phyloP scores from a whole-genome alignment of 768 basidiomycete genomes.

The Cyclocybe aegerita region DNA sequence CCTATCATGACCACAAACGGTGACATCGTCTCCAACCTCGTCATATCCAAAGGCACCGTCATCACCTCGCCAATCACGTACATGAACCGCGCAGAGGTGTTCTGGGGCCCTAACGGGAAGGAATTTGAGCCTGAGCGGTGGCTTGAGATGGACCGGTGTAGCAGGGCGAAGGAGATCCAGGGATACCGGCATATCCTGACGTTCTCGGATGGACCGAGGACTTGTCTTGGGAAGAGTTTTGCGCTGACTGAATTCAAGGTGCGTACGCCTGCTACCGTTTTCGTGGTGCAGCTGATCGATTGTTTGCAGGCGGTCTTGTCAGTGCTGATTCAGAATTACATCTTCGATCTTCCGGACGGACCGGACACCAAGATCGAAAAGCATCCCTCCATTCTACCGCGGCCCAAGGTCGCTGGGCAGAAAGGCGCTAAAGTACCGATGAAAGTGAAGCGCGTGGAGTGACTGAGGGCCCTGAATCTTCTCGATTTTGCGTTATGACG shows the following conservation, averaged over 20 bases:
- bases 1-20: constrained; percentile 48
- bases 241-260: constrained; percentile 47
- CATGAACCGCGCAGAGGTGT: constrained; percentile 47
- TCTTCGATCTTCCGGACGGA: constrained; percentile 40
- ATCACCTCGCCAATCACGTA: constrained; percentile 41
- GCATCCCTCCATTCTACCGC: constrained; percentile 33
- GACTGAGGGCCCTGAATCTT: too few species aligned
- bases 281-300: not conserved
- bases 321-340: constrained; percentile 41
- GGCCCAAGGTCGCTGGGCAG: constrained; percentile 38
- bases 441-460: constrained; percentile 30
- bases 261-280: constrained; percentile 1
- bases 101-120: constrained; percentile 64
- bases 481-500: too few species aligned
- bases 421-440: constrained; percentile 33
- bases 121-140: constrained; percentile 67
- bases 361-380: constrained; percentile 35
- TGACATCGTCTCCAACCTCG: constrained; percentile 33
- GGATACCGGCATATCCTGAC: constrained; percentile 52
- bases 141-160: constrained; percentile 36
- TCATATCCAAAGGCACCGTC: constrained; percentile 46
- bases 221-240: constrained; percentile 49
- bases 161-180: constrained; percentile 37
- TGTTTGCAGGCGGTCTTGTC: constrained; percentile 37
- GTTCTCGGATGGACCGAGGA: constrained; percentile 51